Evolutionary conservation across 2,329 filamentous ascomycete species (phyloP).

Genomic region (Pseudocercospora crystallina): DNA sequence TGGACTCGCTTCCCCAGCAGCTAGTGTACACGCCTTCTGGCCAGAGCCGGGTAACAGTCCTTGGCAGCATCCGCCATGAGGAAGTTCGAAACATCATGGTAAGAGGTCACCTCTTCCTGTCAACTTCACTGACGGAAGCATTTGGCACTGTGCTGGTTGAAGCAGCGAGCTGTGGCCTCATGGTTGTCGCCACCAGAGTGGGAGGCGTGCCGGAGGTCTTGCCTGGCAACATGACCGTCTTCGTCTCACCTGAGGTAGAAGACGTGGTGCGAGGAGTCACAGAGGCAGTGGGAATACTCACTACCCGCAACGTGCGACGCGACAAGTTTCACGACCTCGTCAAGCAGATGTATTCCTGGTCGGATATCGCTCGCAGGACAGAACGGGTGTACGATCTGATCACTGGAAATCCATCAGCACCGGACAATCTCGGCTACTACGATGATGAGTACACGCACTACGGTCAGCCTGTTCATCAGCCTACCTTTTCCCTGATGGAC

Average conservation of each 20-base stretch:
- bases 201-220: slow-evolving; percentile 96
- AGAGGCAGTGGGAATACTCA: slow-evolving; percentile 80
- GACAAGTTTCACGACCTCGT: slow-evolving; percentile 96
- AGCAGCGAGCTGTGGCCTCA: slow-evolving; percentile 90
- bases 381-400: slow-evolving; percentile 96
- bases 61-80: slow-evolving; percentile 90
- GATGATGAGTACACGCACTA: slow-evolving; percentile 67
- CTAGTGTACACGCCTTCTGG: slow-evolving; percentile 51
- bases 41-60: slow-evolving; percentile 88
- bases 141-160: slow-evolving; percentile 98
- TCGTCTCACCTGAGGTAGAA: slow-evolving; percentile 94
- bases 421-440: slow-evolving; percentile 77
- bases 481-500: slow-evolving; percentile 91
- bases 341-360: slow-evolving; percentile 98
- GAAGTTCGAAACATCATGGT: slow-evolving; percentile 98
- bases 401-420: slow-evolving; percentile 68
- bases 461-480: slow-evolving; percentile 49
- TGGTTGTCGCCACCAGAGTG: slow-evolving; percentile 94
- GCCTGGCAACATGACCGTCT: slow-evolving; percentile 94
- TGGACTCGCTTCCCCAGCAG: slow-evolving; percentile 58
- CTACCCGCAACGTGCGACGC: slow-evolving; percentile 72
- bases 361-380: slow-evolving; percentile 87
- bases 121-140: slow-evolving; percentile 91
- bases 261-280: slow-evolving; percentile 88
- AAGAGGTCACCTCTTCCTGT: slow-evolving; percentile 91